Evolutionary conservation across 1,284 basidiomycete species (phyloP).

Genomic region (Naganishia liquefaciens): DNA sequence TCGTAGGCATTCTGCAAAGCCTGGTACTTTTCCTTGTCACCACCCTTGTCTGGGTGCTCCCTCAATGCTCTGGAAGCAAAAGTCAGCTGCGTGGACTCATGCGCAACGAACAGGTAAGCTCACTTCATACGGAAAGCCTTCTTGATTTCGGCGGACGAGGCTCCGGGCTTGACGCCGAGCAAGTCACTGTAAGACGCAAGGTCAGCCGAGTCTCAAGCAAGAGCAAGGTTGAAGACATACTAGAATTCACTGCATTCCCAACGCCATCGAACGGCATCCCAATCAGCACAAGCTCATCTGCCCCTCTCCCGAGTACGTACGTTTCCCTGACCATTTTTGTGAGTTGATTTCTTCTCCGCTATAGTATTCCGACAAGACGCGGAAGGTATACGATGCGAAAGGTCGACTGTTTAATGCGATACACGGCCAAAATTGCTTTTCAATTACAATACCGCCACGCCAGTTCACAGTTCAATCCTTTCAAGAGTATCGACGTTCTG

Average conservation of each 20-base stretch:
- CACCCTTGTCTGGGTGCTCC: constrained; percentile 94
- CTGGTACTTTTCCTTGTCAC: constrained; percentile 96
- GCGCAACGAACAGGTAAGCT: constrained; percentile 32
- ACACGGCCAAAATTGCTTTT: too few relatives aligned
- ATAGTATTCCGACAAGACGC: neutral
- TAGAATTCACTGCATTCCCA: constrained; percentile 27
- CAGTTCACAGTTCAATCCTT: too few relatives aligned
- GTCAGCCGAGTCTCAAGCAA: constrained; percentile 11
- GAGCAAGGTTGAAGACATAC: constrained; percentile 1
- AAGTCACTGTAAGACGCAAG: constrained; percentile 60
- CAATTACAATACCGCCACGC: neutral
- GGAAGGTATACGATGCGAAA: too few relatives aligned
- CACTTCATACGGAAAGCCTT: constrained; percentile 94
- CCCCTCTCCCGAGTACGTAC: constrained; percentile 43
- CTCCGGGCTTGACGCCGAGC: constrained; percentile 73
- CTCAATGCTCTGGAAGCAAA: constrained; percentile 67
- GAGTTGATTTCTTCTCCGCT: neutral
- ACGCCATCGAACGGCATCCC: neutral
- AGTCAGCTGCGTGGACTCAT: constrained; percentile 4
- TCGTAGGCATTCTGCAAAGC: constrained; percentile 97
- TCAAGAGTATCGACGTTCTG: neutral
- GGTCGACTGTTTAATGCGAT: neutral
- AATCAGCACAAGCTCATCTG: neutral
- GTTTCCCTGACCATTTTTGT: constrained; percentile 55
- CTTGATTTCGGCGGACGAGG: constrained; percentile 80